Evolutionary conservation across 805 yeast species (phyloP).

Genomic region (Spathaspora hagerdaliae): DNA sequence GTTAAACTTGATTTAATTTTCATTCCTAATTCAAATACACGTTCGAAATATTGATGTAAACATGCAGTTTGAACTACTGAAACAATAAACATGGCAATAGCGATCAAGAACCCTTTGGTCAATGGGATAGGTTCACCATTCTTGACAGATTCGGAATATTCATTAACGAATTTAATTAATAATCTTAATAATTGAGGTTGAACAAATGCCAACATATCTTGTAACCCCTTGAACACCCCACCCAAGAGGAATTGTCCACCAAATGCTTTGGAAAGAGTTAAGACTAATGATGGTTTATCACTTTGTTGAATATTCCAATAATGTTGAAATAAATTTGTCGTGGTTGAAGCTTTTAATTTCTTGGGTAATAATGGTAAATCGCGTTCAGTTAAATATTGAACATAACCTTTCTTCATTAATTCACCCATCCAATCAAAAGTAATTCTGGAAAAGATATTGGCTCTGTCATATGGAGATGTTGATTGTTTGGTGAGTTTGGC

Average conservation of each 20-base stretch:
- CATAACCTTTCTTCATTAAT: slow-evolving; percentile 74
- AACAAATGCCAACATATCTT: slow-evolving; percentile 65
- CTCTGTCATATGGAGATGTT: slow-evolving; percentile 46
- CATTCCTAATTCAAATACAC: slow-evolving; percentile 74
- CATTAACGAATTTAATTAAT: slow-evolving; percentile 30
- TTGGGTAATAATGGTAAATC: slow-evolving; percentile 82
- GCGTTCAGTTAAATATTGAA: slow-evolving; percentile 46
- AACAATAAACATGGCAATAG: slow-evolving; percentile 67
- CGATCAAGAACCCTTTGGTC: slow-evolving; percentile 72
- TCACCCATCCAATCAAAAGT: slow-evolving; percentile 91
- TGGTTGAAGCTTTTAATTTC: slow-evolving; percentile 52
- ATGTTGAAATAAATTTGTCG: slow-evolving; percentile 46
- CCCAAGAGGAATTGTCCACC: slow-evolving; percentile 70
- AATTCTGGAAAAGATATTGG: slow-evolving; percentile 69
- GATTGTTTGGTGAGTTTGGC: slow-evolving; percentile 14
- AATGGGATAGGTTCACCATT: slow-evolving; percentile 52
- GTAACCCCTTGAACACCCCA: slow-evolving; percentile 65
- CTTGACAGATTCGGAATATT: slow-evolving; percentile 32
- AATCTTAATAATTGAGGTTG: slow-evolving; percentile 29
- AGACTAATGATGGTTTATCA: slow-evolving; percentile 47
- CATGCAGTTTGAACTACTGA: slow-evolving; percentile 75
- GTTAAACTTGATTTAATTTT: slow-evolving; percentile 67
- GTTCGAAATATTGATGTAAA: slow-evolving; percentile 75
- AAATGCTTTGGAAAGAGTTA: slow-evolving; percentile 66
- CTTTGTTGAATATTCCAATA: slow-evolving; percentile 58